These are phyloP conservation scores for Chlorella sorokiniana DNA, from an alignment of 139 green algal genomes.

Conservation along the genomic window DNA sequence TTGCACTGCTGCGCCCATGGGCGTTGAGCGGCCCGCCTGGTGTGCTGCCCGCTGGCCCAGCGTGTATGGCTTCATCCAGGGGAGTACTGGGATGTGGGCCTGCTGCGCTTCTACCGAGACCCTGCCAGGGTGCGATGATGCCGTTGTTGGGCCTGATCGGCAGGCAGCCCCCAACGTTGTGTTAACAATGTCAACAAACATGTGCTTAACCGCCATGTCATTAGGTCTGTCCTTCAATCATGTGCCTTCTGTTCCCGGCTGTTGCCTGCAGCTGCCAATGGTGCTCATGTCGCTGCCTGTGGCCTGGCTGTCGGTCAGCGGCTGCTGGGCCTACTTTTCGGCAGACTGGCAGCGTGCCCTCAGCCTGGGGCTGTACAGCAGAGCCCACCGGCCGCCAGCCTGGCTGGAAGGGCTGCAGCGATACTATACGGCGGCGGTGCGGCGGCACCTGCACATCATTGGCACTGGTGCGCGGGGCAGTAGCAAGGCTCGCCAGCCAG, in stretches of 20 bases:
- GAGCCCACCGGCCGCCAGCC: neutral
- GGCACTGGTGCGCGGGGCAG: too few relatives aligned
- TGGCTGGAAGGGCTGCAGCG: neutral
- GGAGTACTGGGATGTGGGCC: slow-evolving; percentile 86
- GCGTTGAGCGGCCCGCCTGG: slow-evolving; percentile 56
- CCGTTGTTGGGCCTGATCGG: neutral
- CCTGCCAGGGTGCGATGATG: slow-evolving; percentile 54
- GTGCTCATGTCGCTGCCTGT: slow-evolving; percentile 36
- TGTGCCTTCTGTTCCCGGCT: too few relatives aligned
- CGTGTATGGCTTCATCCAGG: slow-evolving; percentile 84
- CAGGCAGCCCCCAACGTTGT: neutral
- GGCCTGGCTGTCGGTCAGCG: slow-evolving; percentile 24
- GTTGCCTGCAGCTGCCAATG: slow-evolving; percentile 28
- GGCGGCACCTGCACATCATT: neutral
- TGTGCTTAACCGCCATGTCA: too few relatives aligned
- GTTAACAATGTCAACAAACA: too few relatives aligned
- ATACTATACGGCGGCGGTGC: neutral
- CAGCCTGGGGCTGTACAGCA: slow-evolving; percentile 26
- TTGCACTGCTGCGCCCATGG: neutral
- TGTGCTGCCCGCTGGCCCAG: slow-evolving; percentile 61
- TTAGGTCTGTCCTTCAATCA: too few relatives aligned
- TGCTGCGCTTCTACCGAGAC: slow-evolving; percentile 74
- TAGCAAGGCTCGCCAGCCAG: neutral
- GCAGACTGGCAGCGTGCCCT: slow-evolving; percentile 39
- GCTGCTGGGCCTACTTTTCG: slow-evolving; percentile 32